These are phyloP conservation scores for Pittosporum tobira DNA, from an alignment of 129 eudicot genomes.

Conservation along the genomic window DNA sequence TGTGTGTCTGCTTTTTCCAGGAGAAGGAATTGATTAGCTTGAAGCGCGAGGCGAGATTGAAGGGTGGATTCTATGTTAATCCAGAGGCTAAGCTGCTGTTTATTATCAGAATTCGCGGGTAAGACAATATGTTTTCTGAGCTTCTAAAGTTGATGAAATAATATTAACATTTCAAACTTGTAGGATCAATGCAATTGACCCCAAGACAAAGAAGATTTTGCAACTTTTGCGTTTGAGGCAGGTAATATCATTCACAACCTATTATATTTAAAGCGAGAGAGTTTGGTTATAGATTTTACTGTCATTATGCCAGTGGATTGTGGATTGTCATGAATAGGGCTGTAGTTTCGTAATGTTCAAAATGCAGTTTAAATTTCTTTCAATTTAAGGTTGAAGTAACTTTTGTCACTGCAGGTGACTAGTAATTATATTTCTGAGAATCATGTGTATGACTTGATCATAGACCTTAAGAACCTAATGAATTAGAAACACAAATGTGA, in stretches of 20 bases:
- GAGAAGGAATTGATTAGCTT: conserved; percentile 51
- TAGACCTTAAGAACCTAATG: no score
- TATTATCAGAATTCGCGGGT: conserved; percentile 79
- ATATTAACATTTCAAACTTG: not conserved
- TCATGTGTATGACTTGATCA: not conserved
- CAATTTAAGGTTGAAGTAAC: no score
- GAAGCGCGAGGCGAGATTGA: conserved; percentile 81
- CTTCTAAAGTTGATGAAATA: not conserved
- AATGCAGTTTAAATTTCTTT: no score
- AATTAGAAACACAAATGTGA: no score
- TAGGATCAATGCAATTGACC: conserved; percentile 85
- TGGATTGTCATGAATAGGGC: not conserved
- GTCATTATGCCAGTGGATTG: not conserved
- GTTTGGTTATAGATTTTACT: not conserved
- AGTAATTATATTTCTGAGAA: not conserved
- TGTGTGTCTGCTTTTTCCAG: conserved; percentile 25
- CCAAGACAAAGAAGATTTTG: conserved; percentile 62
- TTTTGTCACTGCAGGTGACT: not conserved
- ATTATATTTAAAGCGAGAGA: not conserved
- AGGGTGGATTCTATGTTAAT: conserved; percentile 88
- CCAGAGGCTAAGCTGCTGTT: conserved; percentile 82
- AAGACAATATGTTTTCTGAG: not conserved
- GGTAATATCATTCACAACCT: conserved; percentile 24
- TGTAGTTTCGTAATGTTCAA: not conserved
- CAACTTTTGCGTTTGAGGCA: conserved; percentile 88